These are phyloP conservation scores for Agaricus blazei DNA, from an alignment of 768 basidiomycete species.

Conservation along the genomic window DNA sequence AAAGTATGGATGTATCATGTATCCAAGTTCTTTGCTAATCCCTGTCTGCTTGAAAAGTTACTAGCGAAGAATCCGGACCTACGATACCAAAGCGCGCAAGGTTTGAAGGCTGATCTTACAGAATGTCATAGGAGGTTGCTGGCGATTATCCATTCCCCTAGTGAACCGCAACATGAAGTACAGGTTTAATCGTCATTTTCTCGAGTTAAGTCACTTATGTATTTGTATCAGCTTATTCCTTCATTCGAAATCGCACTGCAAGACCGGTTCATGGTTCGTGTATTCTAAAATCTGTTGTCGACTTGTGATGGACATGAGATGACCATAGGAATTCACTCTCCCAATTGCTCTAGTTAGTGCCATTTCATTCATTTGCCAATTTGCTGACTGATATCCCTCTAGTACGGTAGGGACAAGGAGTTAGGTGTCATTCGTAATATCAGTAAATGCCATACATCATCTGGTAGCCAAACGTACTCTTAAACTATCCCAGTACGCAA, in stretches of 20 bases:
- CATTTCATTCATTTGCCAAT: neutral
- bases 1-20: slow-evolving; percentile 34
- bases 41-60: slow-evolving; percentile 33
- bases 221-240: slow-evolving; percentile 50
- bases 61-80: slow-evolving; percentile 63
- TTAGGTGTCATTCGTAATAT: slow-evolving; percentile 64
- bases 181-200: slow-evolving; percentile 6
- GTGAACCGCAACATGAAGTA: slow-evolving; percentile 56
- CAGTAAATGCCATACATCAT: slow-evolving; percentile 33
- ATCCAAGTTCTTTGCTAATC: neutral
- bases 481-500: slow-evolving; percentile 30
- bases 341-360: slow-evolving; percentile 54
- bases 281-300: neutral
- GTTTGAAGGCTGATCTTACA: slow-evolving; percentile 61
- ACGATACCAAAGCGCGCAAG: slow-evolving; percentile 69
- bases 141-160: slow-evolving; percentile 49
- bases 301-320: neutral
- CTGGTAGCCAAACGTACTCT: neutral
- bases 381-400: neutral
- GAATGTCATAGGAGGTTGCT: slow-evolving; percentile 64
- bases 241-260: slow-evolving; percentile 60
- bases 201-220: slow-evolving; percentile 8
- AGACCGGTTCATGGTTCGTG: slow-evolving; percentile 55
- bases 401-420: slow-evolving; percentile 73
- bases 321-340: slow-evolving; percentile 58